phyloP scores from a whole-genome alignment of 495 filamentous ascomycete species.

The Penicillium parvum region DNA sequence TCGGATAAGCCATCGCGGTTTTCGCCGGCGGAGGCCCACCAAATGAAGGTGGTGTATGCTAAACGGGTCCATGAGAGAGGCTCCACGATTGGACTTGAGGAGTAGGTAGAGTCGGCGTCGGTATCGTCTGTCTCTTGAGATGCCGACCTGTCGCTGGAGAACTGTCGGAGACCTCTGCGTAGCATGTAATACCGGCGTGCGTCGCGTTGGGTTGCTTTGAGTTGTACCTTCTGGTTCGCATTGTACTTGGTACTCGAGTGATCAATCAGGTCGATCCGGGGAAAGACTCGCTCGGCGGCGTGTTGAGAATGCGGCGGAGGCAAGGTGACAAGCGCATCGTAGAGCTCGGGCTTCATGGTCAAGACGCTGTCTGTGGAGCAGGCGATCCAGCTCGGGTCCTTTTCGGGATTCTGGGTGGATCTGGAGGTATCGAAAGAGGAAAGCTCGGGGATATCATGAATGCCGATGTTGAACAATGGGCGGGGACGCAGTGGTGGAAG shows the following conservation, averaged over 20 bases:
- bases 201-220: conserved; percentile 92
- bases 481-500: conserved; percentile 60
- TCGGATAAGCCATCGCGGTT: conserved; percentile 52
- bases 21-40: conserved; percentile 97
- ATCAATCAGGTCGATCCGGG: conserved; percentile 51
- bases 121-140: conserved; percentile 30
- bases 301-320: conserved; percentile 60
- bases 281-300: conserved; percentile 60
- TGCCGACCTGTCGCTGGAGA: conserved; percentile 31
- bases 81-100: conserved; percentile 58
- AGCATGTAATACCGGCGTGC: conserved; percentile 73
- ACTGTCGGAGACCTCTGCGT: conserved; percentile 57
- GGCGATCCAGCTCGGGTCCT: conserved; percentile 74
- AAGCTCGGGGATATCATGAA: conserved; percentile 85
- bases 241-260: conserved; percentile 24
- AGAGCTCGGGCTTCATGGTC: conserved; percentile 75
- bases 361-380: conserved; percentile 94
- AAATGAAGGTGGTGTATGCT: conserved; percentile 89
- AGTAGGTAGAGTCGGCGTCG: conserved; percentile 42
- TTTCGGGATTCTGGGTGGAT: conserved; percentile 35
- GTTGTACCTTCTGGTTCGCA: conserved; percentile 17
- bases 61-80: conserved; percentile 83
- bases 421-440: conserved; percentile 36
- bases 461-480: conserved; percentile 83
- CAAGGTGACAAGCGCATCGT: conserved; percentile 80